phyloP scores from a whole-genome alignment of 805 yeast species.

The Lipomyces yamanashiensis region DNA sequence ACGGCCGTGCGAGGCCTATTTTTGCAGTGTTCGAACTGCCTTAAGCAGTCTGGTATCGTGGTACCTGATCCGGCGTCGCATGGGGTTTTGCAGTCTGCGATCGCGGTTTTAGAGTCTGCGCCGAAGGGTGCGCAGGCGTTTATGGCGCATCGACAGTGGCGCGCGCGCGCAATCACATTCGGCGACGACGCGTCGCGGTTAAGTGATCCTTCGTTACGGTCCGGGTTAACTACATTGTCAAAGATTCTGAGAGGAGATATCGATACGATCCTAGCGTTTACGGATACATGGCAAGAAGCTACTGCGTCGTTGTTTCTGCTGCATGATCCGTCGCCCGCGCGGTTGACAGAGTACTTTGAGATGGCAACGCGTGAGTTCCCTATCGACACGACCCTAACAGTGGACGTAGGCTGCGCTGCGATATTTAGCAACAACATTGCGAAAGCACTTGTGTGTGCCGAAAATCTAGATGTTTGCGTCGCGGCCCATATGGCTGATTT shows the following conservation, averaged over 20 bases:
- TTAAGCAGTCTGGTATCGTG: conserved; percentile 31
- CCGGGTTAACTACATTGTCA: conserved; percentile 38
- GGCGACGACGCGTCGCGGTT: conserved; percentile 36
- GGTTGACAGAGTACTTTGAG: conserved; percentile 41
- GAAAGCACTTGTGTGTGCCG: conserved; percentile 32
- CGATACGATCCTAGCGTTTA: conserved; percentile 38
- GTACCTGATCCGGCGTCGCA: conserved; percentile 34
- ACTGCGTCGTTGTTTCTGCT: conserved; percentile 41
- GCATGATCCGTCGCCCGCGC: conserved; percentile 41
- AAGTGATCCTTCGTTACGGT: conserved; percentile 29
- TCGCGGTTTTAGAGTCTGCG: conserved; percentile 38
- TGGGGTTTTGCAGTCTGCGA: conserved; percentile 25
- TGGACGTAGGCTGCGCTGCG: conserved; percentile 44
- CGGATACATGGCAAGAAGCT: conserved; percentile 45
- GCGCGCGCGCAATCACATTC: conserved; percentile 35
- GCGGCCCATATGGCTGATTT: conserved; percentile 44
- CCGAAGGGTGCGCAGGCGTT: conserved; percentile 36
- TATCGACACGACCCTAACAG: conserved; percentile 38
- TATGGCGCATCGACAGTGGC: conserved; percentile 41
- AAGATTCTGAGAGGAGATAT: conserved; percentile 42
- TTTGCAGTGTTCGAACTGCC: conserved; percentile 31
- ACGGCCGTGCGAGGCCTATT: conserved; percentile 37
- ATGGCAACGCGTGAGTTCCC: conserved; percentile 37
- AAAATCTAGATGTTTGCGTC: conserved; percentile 39
- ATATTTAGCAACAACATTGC: conserved; percentile 41